A percentile compares a stretch with the other conserved stretches of the same genome.
These are phyloP conservation scores for Heterobasidion irregulare DNA, from an alignment of 1,284 basidiomycete genomes.

Conservation along the genomic window DNA sequence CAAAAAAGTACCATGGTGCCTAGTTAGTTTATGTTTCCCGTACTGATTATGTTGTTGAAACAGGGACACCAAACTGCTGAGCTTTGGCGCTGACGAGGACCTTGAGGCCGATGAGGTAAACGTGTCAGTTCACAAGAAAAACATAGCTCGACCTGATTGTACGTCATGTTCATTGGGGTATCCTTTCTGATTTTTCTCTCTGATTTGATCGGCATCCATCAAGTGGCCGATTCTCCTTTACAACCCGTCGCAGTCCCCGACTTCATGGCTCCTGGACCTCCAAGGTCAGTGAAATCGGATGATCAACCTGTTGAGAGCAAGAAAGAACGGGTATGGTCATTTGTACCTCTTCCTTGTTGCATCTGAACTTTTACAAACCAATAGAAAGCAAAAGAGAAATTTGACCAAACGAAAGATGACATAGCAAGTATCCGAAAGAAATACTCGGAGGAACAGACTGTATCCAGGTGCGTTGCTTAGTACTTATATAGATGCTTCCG, in stretches of 20 bases:
- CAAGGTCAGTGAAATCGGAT: constrained; percentile 12
- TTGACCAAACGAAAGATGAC: constrained; percentile 3
- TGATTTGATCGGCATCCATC: background rate
- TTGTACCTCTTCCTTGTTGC: background rate
- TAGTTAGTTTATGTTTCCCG: background rate
- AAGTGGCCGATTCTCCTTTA: constrained; percentile 46
- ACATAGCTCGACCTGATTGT: constrained; percentile 77
- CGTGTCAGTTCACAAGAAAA: constrained; percentile 53
- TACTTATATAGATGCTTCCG: background rate
- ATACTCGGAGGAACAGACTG: constrained; percentile 9
- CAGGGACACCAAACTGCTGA: constrained; percentile 83
- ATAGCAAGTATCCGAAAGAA: constrained; percentile 10
- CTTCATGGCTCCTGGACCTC: constrained; percentile 12
- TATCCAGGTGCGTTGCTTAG: constrained; percentile 4
- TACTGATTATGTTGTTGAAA: background rate
- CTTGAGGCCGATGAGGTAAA: constrained; percentile 44
- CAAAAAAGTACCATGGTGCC: constrained; percentile 64
- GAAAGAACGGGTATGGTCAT: constrained; percentile 7
- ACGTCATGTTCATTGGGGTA: constrained; percentile 22
- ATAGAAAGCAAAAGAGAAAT: background rate
- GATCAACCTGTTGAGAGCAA: constrained; percentile 4
- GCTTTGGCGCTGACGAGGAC: constrained; percentile 80
- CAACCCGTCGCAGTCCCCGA: constrained; percentile 19
- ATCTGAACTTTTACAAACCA: background rate
- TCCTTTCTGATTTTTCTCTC: background rate